phyloP scores from a whole-genome alignment of 2,329 filamentous ascomycete species.

The Aspergillus novoparasiticus region DNA sequence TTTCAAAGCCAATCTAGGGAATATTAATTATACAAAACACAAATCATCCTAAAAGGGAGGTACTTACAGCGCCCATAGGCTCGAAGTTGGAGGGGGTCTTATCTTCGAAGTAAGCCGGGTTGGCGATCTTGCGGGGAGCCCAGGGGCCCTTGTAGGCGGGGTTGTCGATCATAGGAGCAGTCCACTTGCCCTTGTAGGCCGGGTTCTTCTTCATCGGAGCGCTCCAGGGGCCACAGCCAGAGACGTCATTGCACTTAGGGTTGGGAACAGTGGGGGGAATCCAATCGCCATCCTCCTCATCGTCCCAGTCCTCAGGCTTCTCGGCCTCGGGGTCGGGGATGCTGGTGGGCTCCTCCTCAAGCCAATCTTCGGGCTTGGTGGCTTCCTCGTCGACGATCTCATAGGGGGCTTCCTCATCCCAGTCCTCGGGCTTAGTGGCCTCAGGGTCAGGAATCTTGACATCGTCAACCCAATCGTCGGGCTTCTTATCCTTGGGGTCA shows the following conservation, averaged over 20 bases:
- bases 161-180: conserved; percentile 90
- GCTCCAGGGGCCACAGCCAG: conserved; percentile 92
- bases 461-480: conserved; percentile 93
- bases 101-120: conserved; percentile 96
- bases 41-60: neutral
- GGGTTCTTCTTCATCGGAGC: conserved; percentile 93
- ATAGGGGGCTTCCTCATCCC: conserved; percentile 97
- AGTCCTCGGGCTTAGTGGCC: conserved; percentile 95
- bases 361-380: conserved; percentile 91
- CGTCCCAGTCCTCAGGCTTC: conserved; percentile 99
- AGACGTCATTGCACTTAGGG: conserved; percentile 90
- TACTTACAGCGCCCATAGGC: conserved; percentile 91
- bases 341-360: conserved; percentile 80
- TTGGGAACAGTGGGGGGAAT: conserved; percentile 85
- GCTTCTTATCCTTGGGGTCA: conserved; percentile 90
- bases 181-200: conserved; percentile 99
- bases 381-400: conserved; percentile 95
- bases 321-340: conserved; percentile 90
- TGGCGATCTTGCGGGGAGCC: conserved; percentile 93
- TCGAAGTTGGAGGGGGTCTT: conserved; percentile 96
- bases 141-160: conserved; percentile 96
- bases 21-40: conserved; percentile 5
- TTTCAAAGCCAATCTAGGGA: conserved; percentile 87
- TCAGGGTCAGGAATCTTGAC: conserved; percentile 88
- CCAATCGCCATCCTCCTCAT: conserved; percentile 99